phyloP scores from a whole-genome alignment of 805 yeast species.

The Metschnikowia arizonensis region DNA sequence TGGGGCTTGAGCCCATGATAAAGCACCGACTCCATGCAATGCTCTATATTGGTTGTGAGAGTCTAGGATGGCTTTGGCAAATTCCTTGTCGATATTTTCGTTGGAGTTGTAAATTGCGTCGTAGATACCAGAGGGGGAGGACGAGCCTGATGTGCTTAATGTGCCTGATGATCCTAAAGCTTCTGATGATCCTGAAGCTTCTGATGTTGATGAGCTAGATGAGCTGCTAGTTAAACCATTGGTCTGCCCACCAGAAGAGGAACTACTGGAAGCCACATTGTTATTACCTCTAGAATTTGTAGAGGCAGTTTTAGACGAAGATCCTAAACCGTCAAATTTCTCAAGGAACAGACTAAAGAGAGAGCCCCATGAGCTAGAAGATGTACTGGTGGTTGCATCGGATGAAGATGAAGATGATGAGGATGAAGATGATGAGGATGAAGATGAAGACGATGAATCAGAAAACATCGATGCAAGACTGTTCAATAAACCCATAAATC shows the following conservation, averaged over 20 bases:
- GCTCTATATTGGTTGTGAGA: constrained; percentile 34
- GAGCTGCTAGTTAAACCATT: neutral
- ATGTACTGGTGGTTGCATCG: neutral
- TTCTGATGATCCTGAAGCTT: neutral
- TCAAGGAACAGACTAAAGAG: constrained; percentile 8
- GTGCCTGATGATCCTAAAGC: no score
- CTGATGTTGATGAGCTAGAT: neutral
- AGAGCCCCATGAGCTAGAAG: constrained; percentile 5
- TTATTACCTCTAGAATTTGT: neutral
- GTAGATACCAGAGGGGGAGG: constrained; percentile 8
- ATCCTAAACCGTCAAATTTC: neutral
- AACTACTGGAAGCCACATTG: neutral
- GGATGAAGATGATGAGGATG: neutral
- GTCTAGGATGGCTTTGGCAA: constrained; percentile 29
- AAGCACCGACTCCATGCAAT: constrained; percentile 25
- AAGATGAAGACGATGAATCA: neutral
- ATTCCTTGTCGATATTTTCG: constrained; percentile 23
- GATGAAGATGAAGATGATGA: neutral
- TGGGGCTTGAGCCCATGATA: constrained; percentile 31
- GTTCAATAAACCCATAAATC: constrained; percentile 3
- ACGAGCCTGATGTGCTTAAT: no score
- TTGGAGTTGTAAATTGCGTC: constrained; percentile 19
- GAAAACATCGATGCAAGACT: constrained; percentile 3
- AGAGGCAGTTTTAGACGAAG: neutral
- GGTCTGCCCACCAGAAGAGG: neutral